These are phyloP conservation scores for Camellia granthamiana DNA, from an alignment of 148 eudicot genomes.

Conservation along the genomic window DNA sequence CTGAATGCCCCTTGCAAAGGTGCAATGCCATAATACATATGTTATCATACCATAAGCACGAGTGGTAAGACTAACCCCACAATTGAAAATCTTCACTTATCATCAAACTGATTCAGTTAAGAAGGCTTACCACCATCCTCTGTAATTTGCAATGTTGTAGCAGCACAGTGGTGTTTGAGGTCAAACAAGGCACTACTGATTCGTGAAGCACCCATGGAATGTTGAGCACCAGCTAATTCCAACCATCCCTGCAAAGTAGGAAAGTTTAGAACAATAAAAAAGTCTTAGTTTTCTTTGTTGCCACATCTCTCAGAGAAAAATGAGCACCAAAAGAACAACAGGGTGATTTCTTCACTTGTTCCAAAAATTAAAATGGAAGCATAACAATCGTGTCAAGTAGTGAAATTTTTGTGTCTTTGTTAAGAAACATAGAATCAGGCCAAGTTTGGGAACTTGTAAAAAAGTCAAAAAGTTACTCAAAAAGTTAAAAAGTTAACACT, in stretches of 20 bases:
- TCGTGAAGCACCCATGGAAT: slow-evolving; percentile 87
- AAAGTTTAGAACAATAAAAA: not conserved
- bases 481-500: too few species aligned
- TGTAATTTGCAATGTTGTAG: slow-evolving; percentile 54
- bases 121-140: slow-evolving; percentile 40
- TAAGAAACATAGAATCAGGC: not conserved
- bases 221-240: slow-evolving; percentile 77
- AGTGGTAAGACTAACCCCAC: not conserved
- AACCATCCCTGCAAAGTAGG: slow-evolving; percentile 59
- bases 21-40: not conserved
- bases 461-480: too few species aligned
- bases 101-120: not conserved
- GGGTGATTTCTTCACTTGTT: not conserved
- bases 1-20: not conserved
- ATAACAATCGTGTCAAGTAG: not conserved
- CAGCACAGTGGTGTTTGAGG: slow-evolving; percentile 72
- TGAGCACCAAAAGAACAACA: not conserved
- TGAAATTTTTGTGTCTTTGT: not conserved
- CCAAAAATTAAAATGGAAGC: not conserved
- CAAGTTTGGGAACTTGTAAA: too few species aligned
- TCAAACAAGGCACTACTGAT: slow-evolving; percentile 60
- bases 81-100: not conserved
- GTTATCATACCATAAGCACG: not conserved
- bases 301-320: not conserved
- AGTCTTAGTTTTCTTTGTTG: not conserved